These are phyloP conservation scores for Xylaria bambusicola DNA, from an alignment of 495 filamentous ascomycete genomes.

Conservation along the genomic window DNA sequence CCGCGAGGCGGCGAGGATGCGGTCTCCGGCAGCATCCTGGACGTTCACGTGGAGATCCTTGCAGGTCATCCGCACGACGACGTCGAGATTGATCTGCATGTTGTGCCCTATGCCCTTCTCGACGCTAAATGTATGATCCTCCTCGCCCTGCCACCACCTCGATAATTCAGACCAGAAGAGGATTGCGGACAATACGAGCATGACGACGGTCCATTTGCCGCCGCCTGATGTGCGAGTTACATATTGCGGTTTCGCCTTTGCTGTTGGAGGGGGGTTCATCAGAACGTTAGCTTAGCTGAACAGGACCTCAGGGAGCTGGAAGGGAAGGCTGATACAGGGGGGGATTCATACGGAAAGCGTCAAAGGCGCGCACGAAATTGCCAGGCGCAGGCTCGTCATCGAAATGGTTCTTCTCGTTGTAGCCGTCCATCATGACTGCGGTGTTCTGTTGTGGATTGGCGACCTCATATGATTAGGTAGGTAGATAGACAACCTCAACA, in stretches of 20 bases:
- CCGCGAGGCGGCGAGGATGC: constrained; percentile 77
- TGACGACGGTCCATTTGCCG: constrained; percentile 88
- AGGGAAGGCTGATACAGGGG: neutral
- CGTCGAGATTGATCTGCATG: constrained; percentile 93
- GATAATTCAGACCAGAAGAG: constrained; percentile 76
- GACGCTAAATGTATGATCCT: constrained; percentile 87
- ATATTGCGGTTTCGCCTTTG: constrained; percentile 95
- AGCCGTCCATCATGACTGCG: constrained; percentile 51
- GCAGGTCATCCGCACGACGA: constrained; percentile 90
- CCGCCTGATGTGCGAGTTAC: constrained; percentile 77
- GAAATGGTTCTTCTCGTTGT: constrained; percentile 68
- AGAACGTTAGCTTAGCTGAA: constrained; percentile 27
- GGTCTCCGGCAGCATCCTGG: constrained; percentile 91
- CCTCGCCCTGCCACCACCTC: constrained; percentile 80
- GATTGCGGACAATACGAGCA: constrained; percentile 68
- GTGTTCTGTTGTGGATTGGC: neutral
- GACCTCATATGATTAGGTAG: neutral
- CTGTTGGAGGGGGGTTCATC: constrained; percentile 44
- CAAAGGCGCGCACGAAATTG: constrained; percentile 78
- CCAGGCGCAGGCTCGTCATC: constrained; percentile 72
- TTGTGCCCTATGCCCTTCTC: constrained; percentile 87
- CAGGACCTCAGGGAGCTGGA: neutral
- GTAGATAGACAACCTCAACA: neutral
- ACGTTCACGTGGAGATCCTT: constrained; percentile 90
- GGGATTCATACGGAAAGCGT: constrained; percentile 79